These are phyloP conservation scores for Phytopythium oedochilum DNA, from an alignment of 352 stramenopile genomes.

Conservation along the genomic window DNA sequence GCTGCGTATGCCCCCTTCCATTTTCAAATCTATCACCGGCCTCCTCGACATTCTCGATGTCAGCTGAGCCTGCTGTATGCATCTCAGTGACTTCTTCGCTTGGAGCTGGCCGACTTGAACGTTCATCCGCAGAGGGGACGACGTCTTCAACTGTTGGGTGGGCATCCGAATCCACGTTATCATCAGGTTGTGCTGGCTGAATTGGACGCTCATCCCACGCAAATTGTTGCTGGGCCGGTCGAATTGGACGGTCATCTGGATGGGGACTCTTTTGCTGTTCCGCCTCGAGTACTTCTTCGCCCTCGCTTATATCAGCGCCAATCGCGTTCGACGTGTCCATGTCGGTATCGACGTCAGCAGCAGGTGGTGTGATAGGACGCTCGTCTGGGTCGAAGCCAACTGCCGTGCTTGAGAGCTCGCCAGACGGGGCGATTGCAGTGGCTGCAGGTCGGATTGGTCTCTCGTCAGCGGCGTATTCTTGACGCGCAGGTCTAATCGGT, in stretches of 20 bases:
- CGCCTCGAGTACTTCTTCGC: neutral
- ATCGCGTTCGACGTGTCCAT: neutral
- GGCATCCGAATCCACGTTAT: neutral
- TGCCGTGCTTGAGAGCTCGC: neutral
- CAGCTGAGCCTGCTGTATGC: neutral
- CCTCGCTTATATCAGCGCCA: neutral
- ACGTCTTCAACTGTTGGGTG: neutral
- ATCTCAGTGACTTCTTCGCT: neutral
- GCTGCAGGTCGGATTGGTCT: neutral
- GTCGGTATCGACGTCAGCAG: neutral
- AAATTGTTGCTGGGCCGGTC: neutral
- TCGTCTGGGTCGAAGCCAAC: neutral
- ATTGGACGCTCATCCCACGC: constrained; percentile 9
- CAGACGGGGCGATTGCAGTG: neutral
- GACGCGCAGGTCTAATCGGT: constrained; percentile 8
- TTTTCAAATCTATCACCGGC: too few species aligned
- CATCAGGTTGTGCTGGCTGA: constrained; percentile 1
- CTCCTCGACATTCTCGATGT: too few species aligned
- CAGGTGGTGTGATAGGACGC: neutral
- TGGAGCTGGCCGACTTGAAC: neutral
- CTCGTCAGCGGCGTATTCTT: neutral
- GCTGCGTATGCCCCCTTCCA: too few species aligned
- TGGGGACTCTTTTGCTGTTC: neutral
- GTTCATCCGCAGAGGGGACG: neutral
- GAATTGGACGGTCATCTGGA: constrained; percentile 2